Base-by-base conservation (phyloP, 2,329 filamentous ascomycete species). In the Calonectria leucothoes region DNA sequence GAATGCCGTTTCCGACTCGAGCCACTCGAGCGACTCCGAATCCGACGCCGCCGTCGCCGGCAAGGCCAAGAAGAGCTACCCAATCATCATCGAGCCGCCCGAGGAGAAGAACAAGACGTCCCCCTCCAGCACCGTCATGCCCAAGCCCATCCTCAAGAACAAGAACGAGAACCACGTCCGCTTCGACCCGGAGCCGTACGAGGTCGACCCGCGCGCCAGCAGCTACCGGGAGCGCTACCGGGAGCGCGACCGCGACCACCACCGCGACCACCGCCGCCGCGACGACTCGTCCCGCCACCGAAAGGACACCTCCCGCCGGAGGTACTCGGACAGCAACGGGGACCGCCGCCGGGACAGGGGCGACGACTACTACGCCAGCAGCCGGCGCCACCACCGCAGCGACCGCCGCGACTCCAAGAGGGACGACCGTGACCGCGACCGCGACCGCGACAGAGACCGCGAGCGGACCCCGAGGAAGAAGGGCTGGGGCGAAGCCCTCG, bases 141-240 rank as follows among this genome's bases (percentile, higher is more conserved):
- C 90, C 2, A 91, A 91, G 77, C 88, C 90, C 6, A 92, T 92
- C n/a, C 84, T 92, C 23, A 92, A 92, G 84, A 92, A 92, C 79
- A 88, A 87, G 77, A 90, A 91, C 73, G 87, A 88, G 59, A 89
- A 91, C 72, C 89, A 89, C 57, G 89, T 92, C 6, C 87, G 87
- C 5, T 91, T 91, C 72, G 87, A 88, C 45, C 85, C 86, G 1
- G 85, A 89, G 77, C 86, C 87, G 20, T 81, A 86, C 69, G 85
- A 90, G 79, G 80, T 90, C 51, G 81, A 85, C 63, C 66, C 81
- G 2, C 79, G 79, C 31, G 83, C 55, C 4, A 59, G 55, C 55
- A 35, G 33, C 55, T 45, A 84, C 20, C 79, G 83, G 4, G 81
- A 84, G 23, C 78, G 80, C 15, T 76, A 82, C 49, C 80, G 81